Conservation (phyloP, 176 grass and related monocot species). For the Cenchrus fungigraminus region DNA sequence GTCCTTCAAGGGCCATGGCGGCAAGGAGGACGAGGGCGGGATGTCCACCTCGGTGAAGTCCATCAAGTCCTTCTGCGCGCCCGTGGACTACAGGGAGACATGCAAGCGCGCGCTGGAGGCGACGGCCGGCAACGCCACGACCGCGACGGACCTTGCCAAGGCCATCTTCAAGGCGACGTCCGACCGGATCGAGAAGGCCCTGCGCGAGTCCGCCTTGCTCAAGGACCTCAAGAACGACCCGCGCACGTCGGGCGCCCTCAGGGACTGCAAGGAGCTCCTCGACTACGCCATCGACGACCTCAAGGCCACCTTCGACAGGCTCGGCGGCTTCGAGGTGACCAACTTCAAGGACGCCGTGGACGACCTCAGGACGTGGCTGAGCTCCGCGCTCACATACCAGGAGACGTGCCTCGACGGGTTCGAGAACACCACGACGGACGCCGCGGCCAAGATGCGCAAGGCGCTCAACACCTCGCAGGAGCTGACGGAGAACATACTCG, state of each 20-base stretch:
- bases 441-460: constrained; percentile 59
- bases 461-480: constrained; percentile 66
- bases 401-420: constrained; percentile 85
- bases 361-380: constrained; percentile 84
- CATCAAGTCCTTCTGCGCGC: constrained; percentile 64
- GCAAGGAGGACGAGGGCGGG: background rate
- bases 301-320: constrained; percentile 53
- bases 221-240: constrained; percentile 57
- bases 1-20: constrained; percentile 15
- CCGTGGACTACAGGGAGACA: constrained; percentile 66
- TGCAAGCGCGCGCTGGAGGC: constrained; percentile 62
- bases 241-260: constrained; percentile 64
- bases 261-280: constrained; percentile 73
- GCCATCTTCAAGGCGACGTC: constrained; percentile 74
- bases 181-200: constrained; percentile 49
- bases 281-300: constrained; percentile 81
- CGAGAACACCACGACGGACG: constrained; percentile 53
- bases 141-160: constrained; percentile 54
- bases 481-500: constrained; percentile 81
- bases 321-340: constrained; percentile 62
- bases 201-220: constrained; percentile 58
- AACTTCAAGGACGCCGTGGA: constrained; percentile 58
- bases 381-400: constrained; percentile 78
- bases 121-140: constrained; percentile 54
- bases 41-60: constrained; percentile 61